Conservation (phyloP, 306 rosid genomes). For the Leucaena leucocephala region DNA sequence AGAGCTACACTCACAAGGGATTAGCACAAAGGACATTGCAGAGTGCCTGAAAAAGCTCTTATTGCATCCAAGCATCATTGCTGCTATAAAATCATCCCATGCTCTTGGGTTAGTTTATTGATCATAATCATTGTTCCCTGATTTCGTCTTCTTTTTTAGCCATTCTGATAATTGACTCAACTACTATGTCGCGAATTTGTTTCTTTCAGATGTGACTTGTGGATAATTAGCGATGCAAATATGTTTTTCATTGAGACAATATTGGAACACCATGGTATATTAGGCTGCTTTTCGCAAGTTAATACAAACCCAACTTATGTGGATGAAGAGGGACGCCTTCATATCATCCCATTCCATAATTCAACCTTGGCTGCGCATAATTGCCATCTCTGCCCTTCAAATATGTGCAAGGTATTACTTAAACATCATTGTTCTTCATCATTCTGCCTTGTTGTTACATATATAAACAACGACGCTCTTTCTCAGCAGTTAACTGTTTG, state of each 20-base stretch:
- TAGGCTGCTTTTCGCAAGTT: constrained; percentile 65
- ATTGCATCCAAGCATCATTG: constrained; percentile 55
- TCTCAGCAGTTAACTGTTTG: background rate
- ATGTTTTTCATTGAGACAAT: constrained; percentile 62
- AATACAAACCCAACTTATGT: constrained; percentile 59
- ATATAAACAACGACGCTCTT: background rate
- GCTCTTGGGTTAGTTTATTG: constrained; percentile 51
- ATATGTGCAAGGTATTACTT: constrained; percentile 76
- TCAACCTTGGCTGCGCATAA: constrained; percentile 56
- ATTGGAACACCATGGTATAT: constrained; percentile 63
- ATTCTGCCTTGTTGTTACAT: background rate
- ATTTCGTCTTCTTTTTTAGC: background rate
- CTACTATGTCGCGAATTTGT: constrained; percentile 2
- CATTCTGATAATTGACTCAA: constrained; percentile 8
- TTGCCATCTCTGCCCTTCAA: constrained; percentile 68
- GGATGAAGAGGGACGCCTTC: constrained; percentile 60
- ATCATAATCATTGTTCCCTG: background rate
- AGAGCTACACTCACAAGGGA: constrained; percentile 73
- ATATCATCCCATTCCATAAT: constrained; percentile 59
- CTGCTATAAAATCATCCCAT: constrained; percentile 72
- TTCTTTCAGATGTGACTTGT: constrained; percentile 67
- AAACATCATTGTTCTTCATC: constrained; percentile 1
- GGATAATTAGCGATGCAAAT: constrained; percentile 81
- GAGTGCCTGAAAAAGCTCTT: constrained; percentile 56
- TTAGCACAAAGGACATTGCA: constrained; percentile 44